Base-by-base conservation (phyloP, 345 rosid species). In the Clausena lansium region DNA sequence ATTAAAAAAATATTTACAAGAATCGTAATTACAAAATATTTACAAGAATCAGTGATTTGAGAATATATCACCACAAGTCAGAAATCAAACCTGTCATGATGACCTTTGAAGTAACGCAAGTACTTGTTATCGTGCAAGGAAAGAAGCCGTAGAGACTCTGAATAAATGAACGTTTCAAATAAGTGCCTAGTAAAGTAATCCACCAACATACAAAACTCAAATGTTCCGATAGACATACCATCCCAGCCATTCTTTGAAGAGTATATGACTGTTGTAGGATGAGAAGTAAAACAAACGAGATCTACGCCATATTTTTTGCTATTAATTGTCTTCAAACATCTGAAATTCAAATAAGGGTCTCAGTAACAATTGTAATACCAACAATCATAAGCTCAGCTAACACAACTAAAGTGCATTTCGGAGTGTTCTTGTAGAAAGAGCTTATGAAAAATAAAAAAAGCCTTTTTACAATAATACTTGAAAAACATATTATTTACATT, bases 251-350 rank as follows among this genome's bases (percentile, higher is more conserved):
- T 96, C 82, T 91, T 88, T 63, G 98, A 96, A 41, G 98, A 92
- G 87, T 94, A 96, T 87, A 94, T 92, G 74, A 94, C 98, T 77
- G 97, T 96, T 9, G 97, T 91, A 11, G 95, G 95, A 81, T 90
- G 93, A 33, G 90, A 87, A 80, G 99, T 94, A 86, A 94, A 96
- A 80, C 90, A 88, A 84, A 96, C 99, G 50, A 92, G 87, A 87
- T 94, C 99, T 77, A 96, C 98, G 9, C 99, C 99, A 79, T 96
- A 96, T 84, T 94, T 96, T 85, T 96, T 96, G 93, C 98, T 96
- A 78, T 96, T 96, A 14, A 93, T 88, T n/a, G 95, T 89, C 87
- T 93, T 93, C 83, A 96, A 84, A 86, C 99, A 94, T 81, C 99
- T 96, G 89, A 27, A 60, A 80, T 67, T 24, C 32, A 24, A 77